Percentiles rank a stretch among this genome's conserved stretches.
Evolutionary conservation across 352 stramenopile genomes (phyloP).

Genomic region (Phytophthora tubulina): DNA sequence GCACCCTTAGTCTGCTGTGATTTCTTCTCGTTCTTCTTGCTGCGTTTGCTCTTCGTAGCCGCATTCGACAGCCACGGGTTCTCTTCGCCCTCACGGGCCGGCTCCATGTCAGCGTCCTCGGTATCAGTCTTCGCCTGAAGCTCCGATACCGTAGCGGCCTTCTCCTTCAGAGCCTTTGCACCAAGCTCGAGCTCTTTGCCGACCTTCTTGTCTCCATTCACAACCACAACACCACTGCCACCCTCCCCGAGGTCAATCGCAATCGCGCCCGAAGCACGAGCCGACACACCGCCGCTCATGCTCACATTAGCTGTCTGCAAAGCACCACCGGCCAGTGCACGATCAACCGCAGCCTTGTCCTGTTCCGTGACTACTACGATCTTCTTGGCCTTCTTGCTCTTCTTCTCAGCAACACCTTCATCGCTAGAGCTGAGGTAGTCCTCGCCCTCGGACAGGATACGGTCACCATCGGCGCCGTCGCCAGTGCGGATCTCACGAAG

Average conservation of each 20-base stretch:
- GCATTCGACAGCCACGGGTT: conserved; percentile 75
- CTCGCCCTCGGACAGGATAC: conserved; percentile 65
- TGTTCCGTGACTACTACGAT: conserved; percentile 56
- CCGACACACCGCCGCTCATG: conserved; percentile 78
- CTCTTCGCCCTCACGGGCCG: conserved; percentile 49
- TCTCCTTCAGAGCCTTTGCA: conserved; percentile 30
- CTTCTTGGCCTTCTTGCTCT: conserved; percentile 49
- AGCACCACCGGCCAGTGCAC: conserved; percentile 59
- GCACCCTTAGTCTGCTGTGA: conserved; percentile 49
- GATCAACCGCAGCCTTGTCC: conserved; percentile 63
- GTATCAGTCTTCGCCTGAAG: conserved; percentile 22
- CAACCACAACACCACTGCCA: conserved; percentile 28
- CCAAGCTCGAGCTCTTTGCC: conserved; percentile 50
- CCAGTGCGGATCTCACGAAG: conserved; percentile 94
- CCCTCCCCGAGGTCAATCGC: conserved; percentile 79
- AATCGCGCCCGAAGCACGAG: conserved; percentile 69
- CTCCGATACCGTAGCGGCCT: conserved; percentile 11
- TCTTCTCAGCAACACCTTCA: conserved; percentile 35
- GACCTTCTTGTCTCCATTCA: conserved; percentile 37
- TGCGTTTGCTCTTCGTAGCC: conserved; percentile 68
- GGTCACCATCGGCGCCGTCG: conserved; percentile 76
- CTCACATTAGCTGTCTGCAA: conserved; percentile 72
- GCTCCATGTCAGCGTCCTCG: conserved; percentile 37
- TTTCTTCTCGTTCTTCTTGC: conserved; percentile 74
- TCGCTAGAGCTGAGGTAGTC: conserved; percentile 62